Percentiles rank a stretch among this genome's conserved stretches.
Conservation (phyloP, 768 basidiomycete species). For the Imleria badia region DNA sequence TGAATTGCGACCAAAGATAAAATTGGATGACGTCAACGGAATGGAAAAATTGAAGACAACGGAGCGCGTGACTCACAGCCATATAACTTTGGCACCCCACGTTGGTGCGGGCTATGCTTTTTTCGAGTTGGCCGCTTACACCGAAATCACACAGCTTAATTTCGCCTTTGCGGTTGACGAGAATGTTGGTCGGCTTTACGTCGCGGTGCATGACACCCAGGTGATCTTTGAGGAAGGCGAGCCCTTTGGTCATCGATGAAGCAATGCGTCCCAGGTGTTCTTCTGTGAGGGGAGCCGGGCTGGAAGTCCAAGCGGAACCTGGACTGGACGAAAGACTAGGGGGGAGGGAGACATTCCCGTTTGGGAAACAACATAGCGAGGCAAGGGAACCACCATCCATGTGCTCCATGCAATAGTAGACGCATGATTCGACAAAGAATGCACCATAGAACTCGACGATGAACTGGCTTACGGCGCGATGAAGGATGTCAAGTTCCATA, state of each 20-base stretch:
- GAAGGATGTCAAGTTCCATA: slow-evolving; percentile 98
- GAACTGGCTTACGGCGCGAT: slow-evolving; percentile 85
- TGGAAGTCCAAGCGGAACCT: slow-evolving; percentile 35
- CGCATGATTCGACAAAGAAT: slow-evolving; percentile 99
- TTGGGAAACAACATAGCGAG: slow-evolving; percentile 55
- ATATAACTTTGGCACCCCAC: slow-evolving; percentile 99
- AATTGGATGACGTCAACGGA: slow-evolving; percentile 1
- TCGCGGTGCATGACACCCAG: slow-evolving; percentile 85
- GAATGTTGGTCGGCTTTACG: slow-evolving; percentile 93
- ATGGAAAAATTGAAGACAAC: neutral
- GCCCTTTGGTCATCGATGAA: slow-evolving; percentile 77
- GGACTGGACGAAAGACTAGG: slow-evolving; percentile 33
- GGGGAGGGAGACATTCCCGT: slow-evolving; percentile 34
- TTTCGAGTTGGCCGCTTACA: slow-evolving; percentile 97
- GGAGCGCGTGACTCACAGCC: slow-evolving; percentile 63
- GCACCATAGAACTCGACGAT: slow-evolving; percentile 99
- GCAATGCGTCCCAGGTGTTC: slow-evolving; percentile 82
- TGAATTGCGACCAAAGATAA: slow-evolving; percentile 1
- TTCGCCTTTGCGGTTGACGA: slow-evolving; percentile 84
- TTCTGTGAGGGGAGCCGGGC: slow-evolving; percentile 54
- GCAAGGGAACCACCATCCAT: slow-evolving; percentile 99
- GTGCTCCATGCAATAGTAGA: slow-evolving; percentile 99
- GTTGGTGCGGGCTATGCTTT: slow-evolving; percentile 94
- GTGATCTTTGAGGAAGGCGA: slow-evolving; percentile 94
- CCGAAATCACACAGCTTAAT: slow-evolving; percentile 98